These are phyloP conservation scores for Curvularia sp. DNA, from an alignment of 2,329 filamentous ascomycete genomes.

Conservation along the genomic window DNA sequence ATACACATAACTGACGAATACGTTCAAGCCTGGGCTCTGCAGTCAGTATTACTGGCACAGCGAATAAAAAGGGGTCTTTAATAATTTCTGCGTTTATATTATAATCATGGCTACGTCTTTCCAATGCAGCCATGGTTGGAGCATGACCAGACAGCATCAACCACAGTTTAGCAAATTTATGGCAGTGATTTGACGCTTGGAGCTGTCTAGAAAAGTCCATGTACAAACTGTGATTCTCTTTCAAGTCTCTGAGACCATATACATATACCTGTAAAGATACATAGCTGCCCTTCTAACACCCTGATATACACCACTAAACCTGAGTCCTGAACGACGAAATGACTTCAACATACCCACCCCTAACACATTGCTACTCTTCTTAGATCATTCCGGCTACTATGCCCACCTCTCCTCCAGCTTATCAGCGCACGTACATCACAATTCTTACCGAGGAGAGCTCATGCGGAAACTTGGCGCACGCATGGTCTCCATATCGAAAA, in stretches of 20 bases:
- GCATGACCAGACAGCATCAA: neutral
- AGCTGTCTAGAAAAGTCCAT: neutral
- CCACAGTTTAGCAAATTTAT: neutral
- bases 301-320: neutral
- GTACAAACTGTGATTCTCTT: neutral
- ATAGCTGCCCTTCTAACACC: neutral
- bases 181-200: neutral
- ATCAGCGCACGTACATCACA: neutral
- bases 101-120: neutral
- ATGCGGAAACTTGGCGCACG: constrained; percentile 51
- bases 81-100: neutral
- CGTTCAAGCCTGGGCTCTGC: neutral
- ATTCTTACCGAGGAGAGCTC: constrained; percentile 1
- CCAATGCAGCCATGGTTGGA: neutral
- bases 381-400: neutral
- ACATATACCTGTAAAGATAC: too few relatives aligned
- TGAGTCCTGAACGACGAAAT: neutral
- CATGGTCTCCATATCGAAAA: constrained; percentile 58
- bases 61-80: neutral
- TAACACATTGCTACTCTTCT: neutral
- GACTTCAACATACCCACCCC: neutral
- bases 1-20: neutral
- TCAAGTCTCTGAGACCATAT: neutral
- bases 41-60: neutral
- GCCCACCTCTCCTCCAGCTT: neutral